phyloP scores from a whole-genome alignment of 2,329 filamentous ascomycete species.

The Aspergillus pseudoviridinutans region DNA sequence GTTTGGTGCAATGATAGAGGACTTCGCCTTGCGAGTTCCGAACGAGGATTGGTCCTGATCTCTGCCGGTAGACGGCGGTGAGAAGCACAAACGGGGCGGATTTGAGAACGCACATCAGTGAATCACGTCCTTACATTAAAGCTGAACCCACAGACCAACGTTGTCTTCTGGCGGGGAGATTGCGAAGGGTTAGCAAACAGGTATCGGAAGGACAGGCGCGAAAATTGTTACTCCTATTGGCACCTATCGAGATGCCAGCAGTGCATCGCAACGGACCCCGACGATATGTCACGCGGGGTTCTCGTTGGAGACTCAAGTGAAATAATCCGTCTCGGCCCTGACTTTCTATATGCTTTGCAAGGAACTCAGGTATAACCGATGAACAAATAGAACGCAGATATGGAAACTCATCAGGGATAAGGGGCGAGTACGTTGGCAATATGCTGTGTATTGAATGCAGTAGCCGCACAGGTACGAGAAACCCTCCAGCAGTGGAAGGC shows the following conservation, averaged over 20 bases:
- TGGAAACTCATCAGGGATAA: background rate
- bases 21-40: background rate
- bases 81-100: background rate
- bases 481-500: background rate
- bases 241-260: background rate
- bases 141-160: background rate
- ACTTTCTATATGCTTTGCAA: background rate
- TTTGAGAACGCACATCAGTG: background rate
- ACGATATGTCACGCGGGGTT: background rate
- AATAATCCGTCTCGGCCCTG: background rate
- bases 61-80: background rate
- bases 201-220: background rate
- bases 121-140: background rate
- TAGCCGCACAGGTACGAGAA: background rate
- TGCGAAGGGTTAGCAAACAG: background rate
- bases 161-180: background rate
- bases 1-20: background rate
- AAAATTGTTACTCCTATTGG: background rate
- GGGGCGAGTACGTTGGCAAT: background rate
- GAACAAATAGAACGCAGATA: background rate
- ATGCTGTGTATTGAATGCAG: background rate
- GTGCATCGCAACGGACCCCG: background rate
- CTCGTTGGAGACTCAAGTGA: background rate
- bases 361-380: background rate
- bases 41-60: background rate